Evolutionary conservation across 2,329 filamentous ascomycete genomes (phyloP), one percentile per base, ranked within the genome.

Genomic region (Cladobotryum protrusum): DNA sequence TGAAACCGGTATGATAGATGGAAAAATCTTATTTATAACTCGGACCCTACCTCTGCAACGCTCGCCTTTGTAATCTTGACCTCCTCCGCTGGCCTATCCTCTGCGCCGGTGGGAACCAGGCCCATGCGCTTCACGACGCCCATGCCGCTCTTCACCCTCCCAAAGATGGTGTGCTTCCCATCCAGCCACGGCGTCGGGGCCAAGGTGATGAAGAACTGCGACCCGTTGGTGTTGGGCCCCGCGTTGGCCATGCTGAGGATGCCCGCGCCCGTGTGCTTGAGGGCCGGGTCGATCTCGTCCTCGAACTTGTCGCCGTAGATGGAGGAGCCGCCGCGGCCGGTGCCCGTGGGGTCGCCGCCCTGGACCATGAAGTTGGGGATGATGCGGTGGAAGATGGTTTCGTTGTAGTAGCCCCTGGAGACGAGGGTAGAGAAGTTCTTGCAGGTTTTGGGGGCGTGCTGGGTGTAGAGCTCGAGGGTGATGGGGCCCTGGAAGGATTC

Each of bases 301-400:
- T 86, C 89, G 67, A 97, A 97, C 65, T 89, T 92, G 45, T 90
- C 87, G 62, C 92, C 93, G 70, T 89, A 97, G 72, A 96, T 95
- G 54, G 85, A 91, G 51, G 77, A 77, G 51, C 93, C 93, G 60
- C 93, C 93, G 52, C 90, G 83, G 47, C 93, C 93, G 1, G 90
- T 96, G 53, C 91, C 92, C 0, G 92, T 96, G 1, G 92, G 92
- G 68, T 99, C 93, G 52, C 92, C 91, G 54, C 86, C 88, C 73
- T 97, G 92, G 51, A 95, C 78, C 92, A 99, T 97, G 76, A 99
- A 99, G 70, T 89, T 83, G 47, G 89, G 84, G 63, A 99, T 97
- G 60, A 97, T 85, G 67, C 93, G 90, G 75, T 97, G 93, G 78
- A 97, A 92, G 63, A 91, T 73, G 52, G 87, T 82, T 65, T 72